A percentile compares a stretch with the other conserved stretches of the same genome.
Conservation (phyloP, 2,329 filamentous ascomycete species). For the Zymoseptoria ardabiliae region DNA sequence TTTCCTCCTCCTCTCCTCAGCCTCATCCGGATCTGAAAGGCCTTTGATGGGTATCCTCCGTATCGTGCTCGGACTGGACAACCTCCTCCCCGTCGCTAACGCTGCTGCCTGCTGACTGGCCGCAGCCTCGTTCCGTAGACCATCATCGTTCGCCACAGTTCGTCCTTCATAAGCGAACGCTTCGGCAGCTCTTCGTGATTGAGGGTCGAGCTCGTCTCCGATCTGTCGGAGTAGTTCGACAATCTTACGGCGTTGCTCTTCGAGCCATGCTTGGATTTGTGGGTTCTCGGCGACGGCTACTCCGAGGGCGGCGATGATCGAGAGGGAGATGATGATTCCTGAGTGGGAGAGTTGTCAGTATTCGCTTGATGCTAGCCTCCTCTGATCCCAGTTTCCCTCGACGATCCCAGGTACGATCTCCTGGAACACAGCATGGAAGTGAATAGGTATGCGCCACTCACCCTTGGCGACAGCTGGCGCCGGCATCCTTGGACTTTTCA, state of each 20-base stretch:
- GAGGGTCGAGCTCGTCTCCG: slow-evolving; percentile 52
- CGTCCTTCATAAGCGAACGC: slow-evolving; percentile 32
- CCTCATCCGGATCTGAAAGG: slow-evolving; percentile 25
- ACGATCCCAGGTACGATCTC: slow-evolving; percentile 3
- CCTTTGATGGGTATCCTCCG: slow-evolving; percentile 26
- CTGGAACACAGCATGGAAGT: slow-evolving; percentile 3
- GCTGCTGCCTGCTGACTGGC: slow-evolving; percentile 28
- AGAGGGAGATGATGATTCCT: slow-evolving; percentile 58
- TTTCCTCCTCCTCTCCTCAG: slow-evolving; percentile 28
- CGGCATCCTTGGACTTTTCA: neutral
- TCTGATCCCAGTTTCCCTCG: neutral
- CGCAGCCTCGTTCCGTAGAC: slow-evolving; percentile 24
- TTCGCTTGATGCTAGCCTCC: neutral
- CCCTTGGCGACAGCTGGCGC: slow-evolving; percentile 11
- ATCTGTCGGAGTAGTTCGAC: slow-evolving; percentile 52
- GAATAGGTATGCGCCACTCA: slow-evolving; percentile 2
- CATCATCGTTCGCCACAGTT: slow-evolving; percentile 25
- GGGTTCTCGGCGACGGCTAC: slow-evolving; percentile 58
- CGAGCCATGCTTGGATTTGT: slow-evolving; percentile 55
- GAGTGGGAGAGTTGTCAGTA: slow-evolving; percentile 9
- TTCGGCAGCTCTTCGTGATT: slow-evolving; percentile 30
- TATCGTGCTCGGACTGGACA: slow-evolving; percentile 19
- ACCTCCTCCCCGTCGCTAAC: slow-evolving; percentile 28
- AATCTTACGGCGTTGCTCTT: slow-evolving; percentile 54
- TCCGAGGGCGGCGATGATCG: slow-evolving; percentile 54